A percentile compares a stretch with the other conserved stretches of the same genome.
These are phyloP conservation scores for Kluyveromyces wickerhamii DNA, from an alignment of 805 yeast genomes.

Conservation along the genomic window DNA sequence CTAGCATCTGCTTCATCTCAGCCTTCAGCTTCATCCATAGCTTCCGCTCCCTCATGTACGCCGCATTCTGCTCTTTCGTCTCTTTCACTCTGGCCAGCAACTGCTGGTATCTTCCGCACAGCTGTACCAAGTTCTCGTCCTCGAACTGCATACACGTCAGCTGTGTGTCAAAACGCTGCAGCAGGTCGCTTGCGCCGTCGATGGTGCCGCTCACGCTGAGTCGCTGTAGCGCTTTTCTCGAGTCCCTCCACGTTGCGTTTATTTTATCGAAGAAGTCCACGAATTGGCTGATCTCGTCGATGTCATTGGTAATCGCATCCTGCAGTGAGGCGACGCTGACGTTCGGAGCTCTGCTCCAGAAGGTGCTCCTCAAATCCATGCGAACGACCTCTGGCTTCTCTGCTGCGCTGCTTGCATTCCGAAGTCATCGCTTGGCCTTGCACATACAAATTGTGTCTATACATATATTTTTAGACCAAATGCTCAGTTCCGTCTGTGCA, in stretches of 20 bases:
- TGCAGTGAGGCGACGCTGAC: constrained; percentile 23
- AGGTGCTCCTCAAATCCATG: constrained; percentile 9
- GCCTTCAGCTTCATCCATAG: constrained; percentile 7
- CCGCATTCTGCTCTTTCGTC: constrained; percentile 6
- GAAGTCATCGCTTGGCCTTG: no score
- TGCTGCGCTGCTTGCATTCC: no score
- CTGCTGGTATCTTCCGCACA: constrained; percentile 6
- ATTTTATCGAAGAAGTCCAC: constrained; percentile 16
- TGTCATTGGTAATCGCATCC: constrained; percentile 14
- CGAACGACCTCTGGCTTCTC: no score
- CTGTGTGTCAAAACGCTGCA: background rate
- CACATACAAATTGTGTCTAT: no score
- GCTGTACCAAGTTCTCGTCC: constrained; percentile 4
- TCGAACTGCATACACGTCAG: constrained; percentile 5
- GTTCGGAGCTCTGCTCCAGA: constrained; percentile 29
- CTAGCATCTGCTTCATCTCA: constrained; percentile 6
- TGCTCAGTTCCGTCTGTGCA: no score
- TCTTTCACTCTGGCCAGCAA: constrained; percentile 7
- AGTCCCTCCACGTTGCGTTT: constrained; percentile 12
- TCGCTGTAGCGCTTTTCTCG: no score
- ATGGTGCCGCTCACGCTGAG: no score
- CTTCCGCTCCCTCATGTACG: constrained; percentile 10
- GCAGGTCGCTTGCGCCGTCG: constrained; percentile 1
- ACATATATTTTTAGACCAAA: no score
- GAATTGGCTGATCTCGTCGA: constrained; percentile 10